Evolutionary conservation across 2,329 filamentous ascomycete genomes (phyloP).

Genomic region (Amauroascus verrucosus): DNA sequence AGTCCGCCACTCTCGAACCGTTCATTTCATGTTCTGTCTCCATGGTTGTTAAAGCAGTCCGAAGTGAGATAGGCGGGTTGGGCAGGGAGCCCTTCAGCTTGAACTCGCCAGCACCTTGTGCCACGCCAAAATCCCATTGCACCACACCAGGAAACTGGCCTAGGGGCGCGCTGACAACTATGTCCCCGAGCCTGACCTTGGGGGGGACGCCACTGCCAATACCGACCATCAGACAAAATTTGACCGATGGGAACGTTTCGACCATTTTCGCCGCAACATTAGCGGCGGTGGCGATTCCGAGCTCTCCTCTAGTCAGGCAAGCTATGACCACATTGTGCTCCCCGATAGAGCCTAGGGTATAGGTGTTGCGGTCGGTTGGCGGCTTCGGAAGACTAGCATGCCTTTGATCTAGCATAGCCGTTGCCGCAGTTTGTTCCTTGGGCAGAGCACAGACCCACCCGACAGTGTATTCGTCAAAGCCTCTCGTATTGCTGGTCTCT

Average conservation of each 20-base stretch:
- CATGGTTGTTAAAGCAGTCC: constrained; percentile 13
- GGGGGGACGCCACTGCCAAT: too few relatives aligned
- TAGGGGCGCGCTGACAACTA: constrained; percentile 14
- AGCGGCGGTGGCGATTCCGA: constrained; percentile 16
- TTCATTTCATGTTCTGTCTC: background rate
- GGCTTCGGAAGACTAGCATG: background rate
- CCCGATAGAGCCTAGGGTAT: constrained; percentile 17
- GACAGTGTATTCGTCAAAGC: constrained; percentile 15
- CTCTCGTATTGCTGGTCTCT: too few relatives aligned
- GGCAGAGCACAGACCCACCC: constrained; percentile 15
- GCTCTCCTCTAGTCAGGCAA: constrained; percentile 7
- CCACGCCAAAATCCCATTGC: constrained; percentile 17
- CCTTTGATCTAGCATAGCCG: constrained; percentile 9
- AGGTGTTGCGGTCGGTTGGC: constrained; percentile 16
- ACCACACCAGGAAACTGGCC: constrained; percentile 10
- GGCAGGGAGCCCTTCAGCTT: constrained; percentile 11
- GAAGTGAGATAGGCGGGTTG: constrained; percentile 15
- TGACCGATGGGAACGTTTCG: too few relatives aligned
- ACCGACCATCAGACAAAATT: too few relatives aligned
- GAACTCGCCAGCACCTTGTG: constrained; percentile 5
- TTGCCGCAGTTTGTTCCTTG: constrained; percentile 10
- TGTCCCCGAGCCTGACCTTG: constrained; percentile 20
- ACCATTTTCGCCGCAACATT: constrained; percentile 15
- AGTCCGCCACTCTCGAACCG: constrained; percentile 16
- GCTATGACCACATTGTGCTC: constrained; percentile 18